These are phyloP conservation scores for Scedosporium apiospermum DNA, from an alignment of 2,329 filamentous ascomycete genomes.

Conservation along the genomic window DNA sequence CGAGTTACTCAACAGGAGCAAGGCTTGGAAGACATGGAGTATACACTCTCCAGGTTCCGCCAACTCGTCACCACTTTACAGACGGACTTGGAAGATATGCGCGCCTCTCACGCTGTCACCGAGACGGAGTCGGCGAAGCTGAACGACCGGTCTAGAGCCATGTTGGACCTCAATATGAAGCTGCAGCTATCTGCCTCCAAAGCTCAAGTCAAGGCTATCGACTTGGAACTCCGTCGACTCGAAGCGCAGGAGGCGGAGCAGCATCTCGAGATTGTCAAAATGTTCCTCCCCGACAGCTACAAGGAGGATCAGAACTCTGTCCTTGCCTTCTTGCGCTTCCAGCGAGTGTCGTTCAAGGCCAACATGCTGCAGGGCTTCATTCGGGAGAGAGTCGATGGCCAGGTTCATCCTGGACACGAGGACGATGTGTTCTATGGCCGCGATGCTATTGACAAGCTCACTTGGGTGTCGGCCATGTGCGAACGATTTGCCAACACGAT, in stretches of 20 bases:
- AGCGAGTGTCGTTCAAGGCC: conserved; percentile 80
- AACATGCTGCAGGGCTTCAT: conserved; percentile 68
- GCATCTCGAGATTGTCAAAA: conserved; percentile 78
- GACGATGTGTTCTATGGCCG: conserved; percentile 74
- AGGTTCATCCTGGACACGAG: conserved; percentile 52
- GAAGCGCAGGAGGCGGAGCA: conserved; percentile 83
- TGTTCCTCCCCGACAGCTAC: conserved; percentile 82
- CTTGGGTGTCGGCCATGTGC: conserved; percentile 75
- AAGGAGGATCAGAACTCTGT: conserved; percentile 75
- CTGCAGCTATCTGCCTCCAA: conserved; percentile 84
- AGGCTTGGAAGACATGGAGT: conserved; percentile 76
- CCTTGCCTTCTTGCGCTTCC: conserved; percentile 80
- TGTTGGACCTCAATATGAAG: conserved; percentile 95
- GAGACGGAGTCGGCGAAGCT: conserved; percentile 90
- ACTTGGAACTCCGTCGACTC: conserved; percentile 76
- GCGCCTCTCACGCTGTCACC: conserved; percentile 82
- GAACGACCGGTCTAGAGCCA: conserved; percentile 76
- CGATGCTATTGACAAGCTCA: conserved; percentile 75
- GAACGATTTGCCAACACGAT: conserved; percentile 77
- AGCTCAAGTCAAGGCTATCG: conserved; percentile 88
- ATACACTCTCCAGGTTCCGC: conserved; percentile 79
- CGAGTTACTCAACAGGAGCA: conserved; percentile 69
- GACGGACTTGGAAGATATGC: conserved; percentile 81
- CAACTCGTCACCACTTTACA: conserved; percentile 82
- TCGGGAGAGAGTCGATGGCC: conserved; percentile 64